Percentiles rank a stretch among this genome's conserved stretches.
phyloP scores from a whole-genome alignment of 78 protist species.

The Emiliania huxleyi region DNA sequence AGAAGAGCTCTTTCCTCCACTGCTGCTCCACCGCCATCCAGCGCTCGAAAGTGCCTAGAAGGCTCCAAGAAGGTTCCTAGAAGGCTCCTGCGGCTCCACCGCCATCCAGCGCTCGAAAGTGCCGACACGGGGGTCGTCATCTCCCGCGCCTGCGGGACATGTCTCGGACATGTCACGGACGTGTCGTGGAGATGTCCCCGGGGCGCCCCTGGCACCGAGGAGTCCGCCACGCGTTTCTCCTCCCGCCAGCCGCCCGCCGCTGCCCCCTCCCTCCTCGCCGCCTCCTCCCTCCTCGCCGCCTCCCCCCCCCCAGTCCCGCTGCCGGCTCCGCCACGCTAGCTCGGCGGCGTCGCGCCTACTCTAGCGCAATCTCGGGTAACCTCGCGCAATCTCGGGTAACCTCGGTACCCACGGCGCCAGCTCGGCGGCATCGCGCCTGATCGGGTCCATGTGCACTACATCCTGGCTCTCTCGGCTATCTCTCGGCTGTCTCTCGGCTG shows the following conservation, averaged over 20 bases:
- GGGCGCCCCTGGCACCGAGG: too few relatives aligned
- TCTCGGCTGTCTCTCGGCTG: too few relatives aligned
- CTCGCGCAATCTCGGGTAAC: too few relatives aligned
- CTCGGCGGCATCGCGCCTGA: too few relatives aligned
- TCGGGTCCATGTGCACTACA: too few relatives aligned
- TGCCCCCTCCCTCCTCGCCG: not conserved
- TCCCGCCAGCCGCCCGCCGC: not conserved
- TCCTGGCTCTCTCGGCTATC: too few relatives aligned
- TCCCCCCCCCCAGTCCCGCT: not conserved
- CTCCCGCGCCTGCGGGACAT: not conserved
- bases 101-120: not conserved
- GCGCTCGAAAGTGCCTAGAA: not conserved
- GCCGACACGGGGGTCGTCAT: not conserved
- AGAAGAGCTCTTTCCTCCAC: not conserved
- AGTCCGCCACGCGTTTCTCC: not conserved
- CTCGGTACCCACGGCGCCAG: too few relatives aligned
- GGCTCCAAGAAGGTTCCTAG: too few relatives aligned
- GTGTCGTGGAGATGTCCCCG: too few relatives aligned
- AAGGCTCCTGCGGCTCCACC: not conserved
- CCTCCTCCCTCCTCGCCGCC: too few relatives aligned
- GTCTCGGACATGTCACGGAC: too few relatives aligned
- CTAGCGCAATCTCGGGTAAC: too few relatives aligned
- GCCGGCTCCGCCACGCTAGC: not conserved
- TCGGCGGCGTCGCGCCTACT: not conserved
- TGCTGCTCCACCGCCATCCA: not conserved